Percentiles rank a stretch among this genome's conserved stretches.
These are phyloP conservation scores for Acidiella bohemica DNA, from an alignment of 495 filamentous ascomycete genomes.

Conservation along the genomic window DNA sequence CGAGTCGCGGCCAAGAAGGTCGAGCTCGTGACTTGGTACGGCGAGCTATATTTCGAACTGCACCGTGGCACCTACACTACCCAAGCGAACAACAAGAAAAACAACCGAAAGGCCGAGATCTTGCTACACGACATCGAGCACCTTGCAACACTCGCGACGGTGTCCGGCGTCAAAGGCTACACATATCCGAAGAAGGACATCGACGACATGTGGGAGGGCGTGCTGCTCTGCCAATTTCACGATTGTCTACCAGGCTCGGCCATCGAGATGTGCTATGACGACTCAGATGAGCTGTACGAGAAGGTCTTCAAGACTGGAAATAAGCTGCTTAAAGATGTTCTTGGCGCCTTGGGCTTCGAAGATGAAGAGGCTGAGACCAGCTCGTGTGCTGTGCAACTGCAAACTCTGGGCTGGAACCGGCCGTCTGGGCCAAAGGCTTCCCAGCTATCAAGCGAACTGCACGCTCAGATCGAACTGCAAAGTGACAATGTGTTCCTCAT, in stretches of 20 bases:
- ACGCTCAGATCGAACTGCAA: constrained; percentile 40
- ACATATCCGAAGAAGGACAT: constrained; percentile 83
- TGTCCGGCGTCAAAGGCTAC: constrained; percentile 45
- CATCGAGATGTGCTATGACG: constrained; percentile 95
- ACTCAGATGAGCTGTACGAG: constrained; percentile 74
- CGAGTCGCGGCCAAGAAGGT: constrained; percentile 54
- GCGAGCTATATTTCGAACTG: constrained; percentile 93
- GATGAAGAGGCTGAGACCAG: constrained; percentile 11
- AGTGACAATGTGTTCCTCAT: constrained; percentile 60
- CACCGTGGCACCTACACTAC: constrained; percentile 96
- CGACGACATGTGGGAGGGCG: constrained; percentile 84
- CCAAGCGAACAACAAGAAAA: constrained; percentile 90
- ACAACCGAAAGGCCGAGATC: constrained; percentile 76
- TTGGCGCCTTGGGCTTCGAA: constrained; percentile 50
- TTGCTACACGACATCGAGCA: constrained; percentile 77
- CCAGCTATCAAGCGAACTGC: too few species aligned
- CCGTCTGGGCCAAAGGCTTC: constrained; percentile 15
- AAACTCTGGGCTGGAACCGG: constrained; percentile 34
- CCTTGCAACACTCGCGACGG: constrained; percentile 71
- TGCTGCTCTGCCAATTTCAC: constrained; percentile 87
- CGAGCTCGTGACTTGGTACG: constrained; percentile 90
- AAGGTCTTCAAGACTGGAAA: constrained; percentile 67
- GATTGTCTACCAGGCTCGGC: constrained; percentile 90
- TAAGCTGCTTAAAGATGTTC: constrained; percentile 53
- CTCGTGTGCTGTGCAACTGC: constrained; percentile 31